Conservation (phyloP, 176 grass and related monocot species). For the Canna indica region DNA sequence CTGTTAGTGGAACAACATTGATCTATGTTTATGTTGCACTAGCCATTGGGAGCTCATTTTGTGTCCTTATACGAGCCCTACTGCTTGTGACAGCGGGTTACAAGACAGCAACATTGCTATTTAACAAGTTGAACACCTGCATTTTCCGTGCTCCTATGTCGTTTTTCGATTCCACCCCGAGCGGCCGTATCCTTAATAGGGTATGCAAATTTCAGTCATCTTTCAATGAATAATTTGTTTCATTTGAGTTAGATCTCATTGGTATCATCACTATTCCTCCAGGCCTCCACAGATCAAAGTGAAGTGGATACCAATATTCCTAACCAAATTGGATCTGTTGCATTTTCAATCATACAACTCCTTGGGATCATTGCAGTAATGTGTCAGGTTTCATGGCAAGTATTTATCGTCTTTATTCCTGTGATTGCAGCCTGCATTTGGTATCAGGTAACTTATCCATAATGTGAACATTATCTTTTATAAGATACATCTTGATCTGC, state of each 20-base stretch:
- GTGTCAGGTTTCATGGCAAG: slow-evolving; percentile 49
- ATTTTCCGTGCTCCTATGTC: slow-evolving; percentile 91
- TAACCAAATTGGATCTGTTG: background rate
- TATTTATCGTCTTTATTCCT: slow-evolving; percentile 56
- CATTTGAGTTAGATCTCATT: slow-evolving; percentile 1
- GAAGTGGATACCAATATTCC: background rate
- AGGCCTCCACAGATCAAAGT: slow-evolving; percentile 9
- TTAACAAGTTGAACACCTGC: slow-evolving; percentile 61
- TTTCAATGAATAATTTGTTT: background rate
- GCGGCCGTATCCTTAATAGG: background rate
- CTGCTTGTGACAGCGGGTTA: slow-evolving; percentile 61
- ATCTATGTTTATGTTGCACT: slow-evolving; percentile 62
- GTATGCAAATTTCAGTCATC: background rate
- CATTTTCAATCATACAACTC: slow-evolving; percentile 62
- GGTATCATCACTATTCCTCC: slow-evolving; percentile 6
- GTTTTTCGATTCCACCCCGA: slow-evolving; percentile 63
- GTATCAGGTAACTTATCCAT: slow-evolving; percentile 46
- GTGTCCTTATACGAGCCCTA: slow-evolving; percentile 43
- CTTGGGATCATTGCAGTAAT: slow-evolving; percentile 61
- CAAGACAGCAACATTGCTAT: slow-evolving; percentile 66
- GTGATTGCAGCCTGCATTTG: slow-evolving; percentile 55
- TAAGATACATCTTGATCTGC: background rate
- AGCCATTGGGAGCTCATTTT: slow-evolving; percentile 49
- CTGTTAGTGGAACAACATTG: slow-evolving; percentile 45
- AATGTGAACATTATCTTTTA: background rate